Conservation (phyloP, 139 green algal genomes). For the Coelastrella sp. region DNA sequence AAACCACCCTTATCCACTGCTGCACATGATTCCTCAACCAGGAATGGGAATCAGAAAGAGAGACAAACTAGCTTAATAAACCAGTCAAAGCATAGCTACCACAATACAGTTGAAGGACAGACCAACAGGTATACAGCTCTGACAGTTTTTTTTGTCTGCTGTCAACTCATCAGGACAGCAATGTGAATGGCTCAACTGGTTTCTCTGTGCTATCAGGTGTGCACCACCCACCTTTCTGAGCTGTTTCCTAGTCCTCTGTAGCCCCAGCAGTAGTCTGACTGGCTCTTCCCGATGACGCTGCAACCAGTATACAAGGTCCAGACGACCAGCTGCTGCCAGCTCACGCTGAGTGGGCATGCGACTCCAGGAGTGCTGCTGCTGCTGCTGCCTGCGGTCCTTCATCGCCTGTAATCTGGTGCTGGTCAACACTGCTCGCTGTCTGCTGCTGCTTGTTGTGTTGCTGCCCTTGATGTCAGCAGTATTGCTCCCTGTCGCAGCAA, state of each 20-base stretch:
- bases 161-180: too few species aligned
- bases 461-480: neutral
- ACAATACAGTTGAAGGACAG: too few species aligned
- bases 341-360: neutral
- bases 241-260: neutral
- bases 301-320: neutral
- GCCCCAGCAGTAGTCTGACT: neutral
- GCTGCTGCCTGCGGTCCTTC: neutral
- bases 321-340: neutral
- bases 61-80: too few species aligned
- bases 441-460: neutral
- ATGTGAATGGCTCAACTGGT: too few species aligned
- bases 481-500: neutral
- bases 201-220: too few species aligned
- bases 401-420: neutral
- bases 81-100: too few species aligned
- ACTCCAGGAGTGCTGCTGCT: neutral
- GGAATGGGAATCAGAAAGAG: too few species aligned
- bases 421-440: too few species aligned
- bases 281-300: neutral
- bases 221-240: neutral
- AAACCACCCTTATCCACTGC: too few species aligned
- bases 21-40: too few species aligned
- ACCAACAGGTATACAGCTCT: too few species aligned
- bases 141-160: too few species aligned